phyloP scores from a whole-genome alignment of 306 rosid genomes.

The Casuarina equisetifolia region DNA sequence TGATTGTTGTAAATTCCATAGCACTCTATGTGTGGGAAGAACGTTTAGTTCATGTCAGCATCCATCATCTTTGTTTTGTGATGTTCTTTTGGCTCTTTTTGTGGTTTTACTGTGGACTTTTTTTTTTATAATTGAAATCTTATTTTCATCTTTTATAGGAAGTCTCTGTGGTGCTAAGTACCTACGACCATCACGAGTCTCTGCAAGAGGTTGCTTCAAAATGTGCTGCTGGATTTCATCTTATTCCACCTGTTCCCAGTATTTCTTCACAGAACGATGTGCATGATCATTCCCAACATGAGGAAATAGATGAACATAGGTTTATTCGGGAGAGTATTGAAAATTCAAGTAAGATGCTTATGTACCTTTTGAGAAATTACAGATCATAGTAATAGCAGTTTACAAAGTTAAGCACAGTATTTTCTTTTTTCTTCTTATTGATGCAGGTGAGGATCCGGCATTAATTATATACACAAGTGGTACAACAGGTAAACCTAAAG shows the following conservation, averaged over 20 bases:
- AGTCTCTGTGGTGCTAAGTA: slow-evolving; percentile 74
- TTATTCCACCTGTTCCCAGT: slow-evolving; percentile 67
- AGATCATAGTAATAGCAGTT: slow-evolving; percentile 4
- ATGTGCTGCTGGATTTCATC: slow-evolving; percentile 61
- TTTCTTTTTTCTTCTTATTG: slow-evolving; percentile 31
- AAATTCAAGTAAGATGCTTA: slow-evolving; percentile 50
- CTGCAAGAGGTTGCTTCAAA: slow-evolving; percentile 76
- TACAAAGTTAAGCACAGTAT: slow-evolving; percentile 13
- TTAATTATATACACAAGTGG: slow-evolving; percentile 89
- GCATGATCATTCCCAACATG: slow-evolving; percentile 40
- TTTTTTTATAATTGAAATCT: slow-evolving; percentile 8
- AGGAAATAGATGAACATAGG: slow-evolving; percentile 39
- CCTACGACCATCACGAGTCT: slow-evolving; percentile 72
- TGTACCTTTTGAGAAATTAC: slow-evolving; percentile 16
- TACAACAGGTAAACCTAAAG: slow-evolving; percentile 97
- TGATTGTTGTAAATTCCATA: not conserved
- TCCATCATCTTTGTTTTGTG: slow-evolving; percentile 10
- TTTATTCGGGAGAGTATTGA: slow-evolving; percentile 38
- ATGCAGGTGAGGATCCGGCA: slow-evolving; percentile 85
- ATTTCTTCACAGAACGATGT: slow-evolving; percentile 38
- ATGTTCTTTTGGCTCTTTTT: slow-evolving; percentile 1
- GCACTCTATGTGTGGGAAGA: slow-evolving; percentile 1
- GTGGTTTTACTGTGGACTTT: slow-evolving; percentile 16
- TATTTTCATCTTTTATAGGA: slow-evolving; percentile 53
- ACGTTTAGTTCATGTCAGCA: slow-evolving; percentile 15